These are phyloP conservation scores for Schizonepeta tenuifolia DNA, from an alignment of 257 asterid genomes.

Conservation along the genomic window DNA sequence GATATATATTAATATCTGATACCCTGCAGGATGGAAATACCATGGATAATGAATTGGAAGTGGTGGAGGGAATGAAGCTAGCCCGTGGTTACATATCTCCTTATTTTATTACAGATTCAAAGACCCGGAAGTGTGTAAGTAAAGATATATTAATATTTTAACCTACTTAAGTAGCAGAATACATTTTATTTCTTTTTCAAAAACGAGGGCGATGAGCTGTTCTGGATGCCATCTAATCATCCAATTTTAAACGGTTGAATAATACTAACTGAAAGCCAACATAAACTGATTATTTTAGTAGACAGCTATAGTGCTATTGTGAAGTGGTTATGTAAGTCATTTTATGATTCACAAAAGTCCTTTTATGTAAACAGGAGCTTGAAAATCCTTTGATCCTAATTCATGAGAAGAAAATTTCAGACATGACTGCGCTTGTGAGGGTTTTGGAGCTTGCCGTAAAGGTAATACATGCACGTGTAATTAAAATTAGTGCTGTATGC, in stretches of 20 bases:
- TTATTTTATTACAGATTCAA: constrained; percentile 70
- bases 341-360: constrained; percentile 11
- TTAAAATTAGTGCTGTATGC: constrained; percentile 26
- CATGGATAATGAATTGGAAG: constrained; percentile 83
- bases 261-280: constrained; percentile 1
- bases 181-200: constrained; percentile 5
- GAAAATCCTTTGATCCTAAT: constrained; percentile 88
- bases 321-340: background rate
- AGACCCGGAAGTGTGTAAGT: constrained; percentile 84
- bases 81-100: constrained; percentile 93
- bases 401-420: constrained; percentile 91
- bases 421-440: constrained; percentile 65
- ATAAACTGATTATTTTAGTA: constrained; percentile 12
- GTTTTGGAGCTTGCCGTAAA: constrained; percentile 75
- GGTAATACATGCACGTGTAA: constrained; percentile 45
- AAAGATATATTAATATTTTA: constrained; percentile 19
- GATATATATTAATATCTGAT: constrained; percentile 24
- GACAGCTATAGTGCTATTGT: constrained; percentile 2
- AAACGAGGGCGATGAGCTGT: constrained; percentile 11
- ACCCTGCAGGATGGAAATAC: constrained; percentile 79
- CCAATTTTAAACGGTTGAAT: constrained; percentile 14
- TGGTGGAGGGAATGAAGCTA: constrained; percentile 97
- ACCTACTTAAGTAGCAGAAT: constrained; percentile 21
- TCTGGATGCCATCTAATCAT: constrained; percentile 13
- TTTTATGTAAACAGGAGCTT: constrained; percentile 67